Base-by-base conservation (phyloP, 139 green algal genomes). In the Picochlorum sp. region DNA sequence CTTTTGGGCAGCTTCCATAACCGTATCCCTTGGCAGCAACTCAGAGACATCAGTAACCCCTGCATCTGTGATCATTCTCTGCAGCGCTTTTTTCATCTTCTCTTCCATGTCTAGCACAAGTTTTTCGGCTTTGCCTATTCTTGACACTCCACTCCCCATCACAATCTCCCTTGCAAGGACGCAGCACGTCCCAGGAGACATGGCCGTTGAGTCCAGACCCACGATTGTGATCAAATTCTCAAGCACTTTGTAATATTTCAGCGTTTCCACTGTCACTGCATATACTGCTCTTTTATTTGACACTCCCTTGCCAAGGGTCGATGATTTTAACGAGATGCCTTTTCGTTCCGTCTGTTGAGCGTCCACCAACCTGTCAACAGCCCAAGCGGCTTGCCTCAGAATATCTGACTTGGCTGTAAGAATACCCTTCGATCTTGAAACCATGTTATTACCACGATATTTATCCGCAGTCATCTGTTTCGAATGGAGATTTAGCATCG, bases 231-330 rank as follows among this genome's bases (percentile, higher is more conserved):
- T 28, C 30, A 93, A n/a, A 22, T 67, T 35, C 43, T 72, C 63
- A 24, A 93, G 52, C 39, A 90, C 25, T 18, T 51, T 52, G 33
- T 82, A 61, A 40, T 87, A 68, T 63, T 84, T 85, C 26, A 97
- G 70, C 0, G 85, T 86, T 59, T 97, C 69, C 56, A 79, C 87
- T 0, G 81, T 91, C 10, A 97, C 79, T 5, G 87, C 89, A 65
- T 90, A 87, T 0, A 83, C 89, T 20, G 90, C 83, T 63, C 61
- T 89, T 89, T 97, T 96, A 33, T 76, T 69, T 3, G 65, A 33
- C 12, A 95, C 66, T 33, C 83, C 54, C 0, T 73, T 71, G 10
- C 78, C 87, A 24, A 96, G 70, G 4, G 83, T 91, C 29, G 97
- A 76, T 2, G 65, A 63, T 59, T 89, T 89, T 61, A 87, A 56